Evolutionary conservation across 106 monocot species (phyloP), one percentile per base, ranked within the genome.

Genomic region (Apostasia ramifera): DNA sequence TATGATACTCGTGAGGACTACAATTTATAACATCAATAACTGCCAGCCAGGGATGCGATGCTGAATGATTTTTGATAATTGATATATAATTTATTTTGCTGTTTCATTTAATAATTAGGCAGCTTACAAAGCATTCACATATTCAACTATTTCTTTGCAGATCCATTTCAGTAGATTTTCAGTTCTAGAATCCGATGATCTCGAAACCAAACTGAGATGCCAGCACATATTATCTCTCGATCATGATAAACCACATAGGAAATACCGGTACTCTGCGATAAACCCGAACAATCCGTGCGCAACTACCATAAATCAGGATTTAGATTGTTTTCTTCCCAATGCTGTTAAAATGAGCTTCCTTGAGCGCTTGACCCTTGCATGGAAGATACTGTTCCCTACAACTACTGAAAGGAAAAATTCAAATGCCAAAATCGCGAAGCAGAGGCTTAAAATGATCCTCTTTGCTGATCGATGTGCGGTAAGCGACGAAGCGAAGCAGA

Each of bases 381-480:
- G 97, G 97, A 84, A 72, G 67, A 85, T 92, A 67, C 43, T 98
- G 8, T 98, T 98, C 61, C 97, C 97, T 1, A 59, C 80, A 40
- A 56, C 67, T n/a, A 57, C 40, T 3, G 57, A 68, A 1, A 73
- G 49, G 56, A 74, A 65, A 9, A 81, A 76, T 49, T 90, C 97
- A 11, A 90, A 98, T 75, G 97, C 92, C 11, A 76, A 53, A 45
- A 83, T 98, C 12, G 97, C 92, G 44, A 98, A 92, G 53, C 97
- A 98, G 73, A 81, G 97, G 61, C 82, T 98, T 15, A 89, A 90
- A 70, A 98, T 98, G 97, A 92, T 98, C 52, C 78, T 98, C 41
- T 92, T 87, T 61, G 92, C 97, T 6, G 97, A 98, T 51, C 68
- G 97, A 65, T 98, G 97, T 73, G 92, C 82, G 2, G 85, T 98